A percentile compares a stretch with the other conserved stretches of the same genome.
Conservation (phyloP, 495 filamentous ascomycete species). For the Aspergillus hancockii region DNA sequence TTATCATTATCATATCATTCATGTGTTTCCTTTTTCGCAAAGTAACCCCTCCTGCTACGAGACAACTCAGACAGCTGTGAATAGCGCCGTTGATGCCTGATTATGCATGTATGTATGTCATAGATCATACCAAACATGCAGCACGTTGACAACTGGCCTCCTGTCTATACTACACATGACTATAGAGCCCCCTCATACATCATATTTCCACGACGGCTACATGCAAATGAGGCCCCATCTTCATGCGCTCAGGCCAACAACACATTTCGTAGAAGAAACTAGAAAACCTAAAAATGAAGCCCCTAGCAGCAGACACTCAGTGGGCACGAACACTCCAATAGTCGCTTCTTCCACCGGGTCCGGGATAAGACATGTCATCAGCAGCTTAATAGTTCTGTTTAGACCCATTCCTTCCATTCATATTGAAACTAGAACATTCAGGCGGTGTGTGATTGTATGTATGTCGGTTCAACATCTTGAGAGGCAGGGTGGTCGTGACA, state of each 20-base stretch:
- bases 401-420: neutral
- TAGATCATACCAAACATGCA: neutral
- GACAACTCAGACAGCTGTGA: neutral
- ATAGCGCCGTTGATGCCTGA: neutral
- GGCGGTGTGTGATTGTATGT: neutral
- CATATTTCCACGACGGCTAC: neutral
- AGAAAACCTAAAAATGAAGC: neutral
- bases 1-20: neutral
- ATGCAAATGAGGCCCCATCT: neutral
- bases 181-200: neutral
- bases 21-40: too few species aligned
- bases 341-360: neutral
- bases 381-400: neutral
- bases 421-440: too few species aligned
- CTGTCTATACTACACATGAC: neutral
- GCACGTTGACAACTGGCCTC: neutral
- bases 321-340: neutral
- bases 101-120: slow-evolving; percentile 6
- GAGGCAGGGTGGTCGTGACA: neutral
- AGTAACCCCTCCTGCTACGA: neutral
- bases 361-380: slow-evolving; percentile 3
- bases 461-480: neutral
- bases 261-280: neutral
- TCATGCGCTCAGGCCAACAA: neutral
- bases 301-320: neutral